Evolutionary conservation across 2,329 filamentous ascomycete species (phyloP).

Genomic region (Hansfordia pulvinata): DNA sequence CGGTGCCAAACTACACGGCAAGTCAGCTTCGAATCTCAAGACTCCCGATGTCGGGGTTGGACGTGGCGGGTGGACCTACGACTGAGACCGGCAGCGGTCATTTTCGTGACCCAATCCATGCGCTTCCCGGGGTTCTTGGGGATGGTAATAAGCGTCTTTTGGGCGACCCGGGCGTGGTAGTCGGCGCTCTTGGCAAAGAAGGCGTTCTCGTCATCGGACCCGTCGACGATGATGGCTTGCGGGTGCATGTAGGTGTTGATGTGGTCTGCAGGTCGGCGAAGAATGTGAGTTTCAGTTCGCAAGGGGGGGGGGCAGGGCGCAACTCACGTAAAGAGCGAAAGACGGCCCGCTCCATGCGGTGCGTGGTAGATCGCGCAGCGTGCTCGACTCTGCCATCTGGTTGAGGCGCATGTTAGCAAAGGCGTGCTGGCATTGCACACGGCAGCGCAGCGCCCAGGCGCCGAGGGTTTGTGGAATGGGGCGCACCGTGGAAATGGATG

Average conservation of each 20-base stretch:
- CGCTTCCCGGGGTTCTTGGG: conserved; percentile 48
- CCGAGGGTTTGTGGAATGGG: neutral
- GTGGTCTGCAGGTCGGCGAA: conserved; percentile 42
- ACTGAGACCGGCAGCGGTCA: conserved; percentile 59
- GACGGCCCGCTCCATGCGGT: conserved; percentile 52
- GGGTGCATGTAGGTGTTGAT: conserved; percentile 65
- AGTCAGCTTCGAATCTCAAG: too few species aligned
- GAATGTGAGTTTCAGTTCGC: conserved; percentile 7
- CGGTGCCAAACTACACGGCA: conserved; percentile 67
- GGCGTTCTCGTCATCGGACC: conserved; percentile 48
- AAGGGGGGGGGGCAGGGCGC: neutral
- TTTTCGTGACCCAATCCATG: conserved; percentile 62
- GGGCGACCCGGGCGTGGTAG: conserved; percentile 34
- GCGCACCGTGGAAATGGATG: conserved; percentile 42
- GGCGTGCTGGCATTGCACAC: too few species aligned
- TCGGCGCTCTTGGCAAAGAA: conserved; percentile 53
- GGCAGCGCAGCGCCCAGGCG: too few species aligned
- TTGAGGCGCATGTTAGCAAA: neutral
- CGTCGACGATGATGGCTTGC: conserved; percentile 62
- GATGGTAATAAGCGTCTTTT: conserved; percentile 60
- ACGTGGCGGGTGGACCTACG: conserved; percentile 25
- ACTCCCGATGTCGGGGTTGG: conserved; percentile 1
- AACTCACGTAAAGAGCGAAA: conserved; percentile 48
- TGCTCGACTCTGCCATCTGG: conserved; percentile 70
- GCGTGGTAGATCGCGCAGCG: conserved; percentile 52